phyloP scores from a whole-genome alignment of 2,329 filamentous ascomycete genomes.

The Biscogniauxia mediterranea region DNA sequence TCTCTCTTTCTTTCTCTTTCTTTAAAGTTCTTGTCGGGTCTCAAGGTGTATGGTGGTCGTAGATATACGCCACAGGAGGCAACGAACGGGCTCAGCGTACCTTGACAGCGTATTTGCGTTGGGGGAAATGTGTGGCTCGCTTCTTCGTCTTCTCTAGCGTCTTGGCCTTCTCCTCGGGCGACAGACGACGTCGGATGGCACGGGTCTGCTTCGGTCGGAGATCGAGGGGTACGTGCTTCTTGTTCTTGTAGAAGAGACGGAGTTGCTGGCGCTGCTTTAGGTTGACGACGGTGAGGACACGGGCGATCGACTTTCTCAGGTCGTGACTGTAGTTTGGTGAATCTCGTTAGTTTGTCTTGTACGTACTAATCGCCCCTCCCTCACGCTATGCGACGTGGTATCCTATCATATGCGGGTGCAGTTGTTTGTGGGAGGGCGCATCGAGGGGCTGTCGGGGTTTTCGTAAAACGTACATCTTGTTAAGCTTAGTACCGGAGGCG shows the following conservation, averaged over 20 bases:
- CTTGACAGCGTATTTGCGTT: conserved; percentile 99
- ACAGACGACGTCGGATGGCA: conserved; percentile 93
- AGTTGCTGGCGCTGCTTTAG: conserved; percentile 98
- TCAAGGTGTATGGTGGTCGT: not conserved
- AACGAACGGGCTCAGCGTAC: conserved; percentile 48
- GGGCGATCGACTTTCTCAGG: conserved; percentile 98
- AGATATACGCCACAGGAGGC: not conserved
- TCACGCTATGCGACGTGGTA: not conserved
- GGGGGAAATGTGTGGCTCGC: conserved; percentile 92
- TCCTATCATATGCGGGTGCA: not conserved
- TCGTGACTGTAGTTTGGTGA: conserved; percentile 69
- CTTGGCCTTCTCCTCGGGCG: conserved; percentile 81
- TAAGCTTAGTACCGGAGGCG: conserved; percentile 92
- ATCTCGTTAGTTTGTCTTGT: conserved; percentile 13
- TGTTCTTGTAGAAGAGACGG: conserved; percentile 99
- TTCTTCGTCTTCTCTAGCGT: conserved; percentile 95
- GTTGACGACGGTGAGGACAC: conserved; percentile 99
- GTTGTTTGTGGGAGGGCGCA: not conserved
- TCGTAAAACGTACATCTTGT: conserved; percentile 75
- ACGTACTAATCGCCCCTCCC: too few relatives aligned
- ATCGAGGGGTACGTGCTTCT: conserved; percentile 99
- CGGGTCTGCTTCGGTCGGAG: conserved; percentile 98
- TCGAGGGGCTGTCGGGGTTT: conserved; percentile 7
- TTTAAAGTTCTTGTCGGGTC: too few relatives aligned
- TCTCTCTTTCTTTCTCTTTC: not conserved